Evolutionary conservation across 1,284 basidiomycete genomes (phyloP).

Genomic region (Boletellus deceptivus): DNA sequence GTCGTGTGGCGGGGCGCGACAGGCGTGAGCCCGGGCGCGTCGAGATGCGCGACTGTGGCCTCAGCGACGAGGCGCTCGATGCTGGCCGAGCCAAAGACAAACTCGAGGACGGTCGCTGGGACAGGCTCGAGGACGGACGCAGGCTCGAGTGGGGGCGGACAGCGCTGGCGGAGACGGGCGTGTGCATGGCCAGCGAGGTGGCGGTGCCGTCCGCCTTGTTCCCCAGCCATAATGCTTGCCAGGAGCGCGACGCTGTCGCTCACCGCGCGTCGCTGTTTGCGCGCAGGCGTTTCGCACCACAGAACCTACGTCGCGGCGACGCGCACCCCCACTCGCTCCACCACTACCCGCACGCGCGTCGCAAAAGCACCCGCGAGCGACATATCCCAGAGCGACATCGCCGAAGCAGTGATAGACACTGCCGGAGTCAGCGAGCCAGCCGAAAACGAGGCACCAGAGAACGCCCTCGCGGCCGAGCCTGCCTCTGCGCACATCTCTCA

Average conservation of each 20-base stretch:
- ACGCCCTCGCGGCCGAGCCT: conserved; percentile 9
- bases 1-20: conserved; percentile 42
- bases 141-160: conserved; percentile 19
- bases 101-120: conserved; percentile 37
- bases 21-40: conserved; percentile 49
- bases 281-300: background rate
- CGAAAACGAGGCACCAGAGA: conserved; percentile 9
- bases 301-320: conserved; percentile 23
- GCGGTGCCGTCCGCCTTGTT: conserved; percentile 10
- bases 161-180: conserved; percentile 15
- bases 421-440: conserved; percentile 9
- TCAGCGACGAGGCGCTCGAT: conserved; percentile 41
- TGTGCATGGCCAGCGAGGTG: conserved; percentile 21
- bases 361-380: conserved; percentile 30
- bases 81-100: conserved; percentile 33
- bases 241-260: conserved; percentile 5
- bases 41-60: conserved; percentile 54
- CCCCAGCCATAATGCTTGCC: background rate
- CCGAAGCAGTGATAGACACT: conserved; percentile 22
- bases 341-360: conserved; percentile 10
- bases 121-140: conserved; percentile 36
- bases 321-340: conserved; percentile 24
- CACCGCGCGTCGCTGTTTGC: conserved; percentile 7
- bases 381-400: conserved; percentile 14
- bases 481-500: conserved; percentile 15